A percentile compares a stretch with the other conserved stretches of the same genome.
Evolutionary conservation across 1,284 basidiomycete species (phyloP).

Genomic region (Gomphus sp.): DNA sequence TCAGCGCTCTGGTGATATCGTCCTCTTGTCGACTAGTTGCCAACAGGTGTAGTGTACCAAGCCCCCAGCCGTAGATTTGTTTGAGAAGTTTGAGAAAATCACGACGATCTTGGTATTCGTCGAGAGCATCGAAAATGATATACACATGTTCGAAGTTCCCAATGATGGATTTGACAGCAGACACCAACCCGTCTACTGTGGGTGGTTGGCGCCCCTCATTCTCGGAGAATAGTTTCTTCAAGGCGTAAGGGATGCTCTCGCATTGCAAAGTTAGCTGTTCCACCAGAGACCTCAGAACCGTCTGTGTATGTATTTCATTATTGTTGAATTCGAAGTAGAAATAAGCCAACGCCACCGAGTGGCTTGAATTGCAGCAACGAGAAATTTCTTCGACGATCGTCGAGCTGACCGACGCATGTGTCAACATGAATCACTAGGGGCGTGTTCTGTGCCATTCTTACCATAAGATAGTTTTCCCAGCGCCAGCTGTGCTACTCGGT

Average conservation of each 20-base stretch:
- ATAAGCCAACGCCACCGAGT: not conserved
- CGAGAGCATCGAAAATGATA: too few species aligned
- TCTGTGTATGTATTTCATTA: not conserved
- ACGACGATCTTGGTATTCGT: too few species aligned
- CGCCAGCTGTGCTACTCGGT: not conserved
- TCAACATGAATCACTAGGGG: not conserved
- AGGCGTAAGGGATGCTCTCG: not conserved
- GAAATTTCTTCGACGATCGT: not conserved
- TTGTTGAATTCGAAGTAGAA: not conserved
- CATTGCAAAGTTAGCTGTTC: not conserved
- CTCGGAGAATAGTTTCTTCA: too few species aligned
- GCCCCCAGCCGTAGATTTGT: too few species aligned
- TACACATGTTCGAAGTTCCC: not conserved
- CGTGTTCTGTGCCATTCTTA: not conserved
- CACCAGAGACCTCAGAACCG: not conserved
- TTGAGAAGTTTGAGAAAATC: too few species aligned
- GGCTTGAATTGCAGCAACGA: not conserved
- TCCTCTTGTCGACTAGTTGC: not conserved
- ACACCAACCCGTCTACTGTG: not conserved
- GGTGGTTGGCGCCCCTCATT: not conserved
- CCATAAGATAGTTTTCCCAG: slow-evolving; percentile 3
- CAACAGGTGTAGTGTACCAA: too few species aligned
- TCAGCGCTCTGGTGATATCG: not conserved
- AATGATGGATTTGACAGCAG: not conserved
- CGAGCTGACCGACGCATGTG: not conserved